phyloP scores from a whole-genome alignment of 768 basidiomycete species.

The Leucocoprinus sp. region DNA sequence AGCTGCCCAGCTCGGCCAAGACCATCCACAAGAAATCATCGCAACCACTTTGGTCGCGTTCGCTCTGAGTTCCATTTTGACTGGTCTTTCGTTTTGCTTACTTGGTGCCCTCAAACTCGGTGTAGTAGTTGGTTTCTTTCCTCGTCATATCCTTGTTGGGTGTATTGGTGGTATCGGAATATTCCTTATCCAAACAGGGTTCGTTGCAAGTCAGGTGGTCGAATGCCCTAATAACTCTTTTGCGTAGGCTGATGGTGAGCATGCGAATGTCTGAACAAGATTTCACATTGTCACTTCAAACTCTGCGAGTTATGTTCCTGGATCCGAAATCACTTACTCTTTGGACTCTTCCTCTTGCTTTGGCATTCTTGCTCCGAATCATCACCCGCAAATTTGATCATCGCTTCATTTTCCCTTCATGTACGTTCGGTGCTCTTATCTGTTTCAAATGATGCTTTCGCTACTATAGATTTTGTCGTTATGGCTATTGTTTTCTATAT shows the following conservation, averaged over 20 bases:
- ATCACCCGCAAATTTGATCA: constrained; percentile 78
- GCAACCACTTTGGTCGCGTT: constrained; percentile 89
- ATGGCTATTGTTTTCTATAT: constrained; percentile 85
- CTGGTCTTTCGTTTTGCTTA: constrained; percentile 79
- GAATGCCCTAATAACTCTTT: background rate
- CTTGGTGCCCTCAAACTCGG: constrained; percentile 81
- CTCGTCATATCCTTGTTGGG: constrained; percentile 95
- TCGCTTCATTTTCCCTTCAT: constrained; percentile 86
- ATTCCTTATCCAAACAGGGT: constrained; percentile 89
- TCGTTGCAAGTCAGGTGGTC: constrained; percentile 14
- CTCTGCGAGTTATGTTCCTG: constrained; percentile 61
- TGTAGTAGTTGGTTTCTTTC: constrained; percentile 88
- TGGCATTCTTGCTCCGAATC: constrained; percentile 71
- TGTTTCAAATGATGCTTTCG: background rate
- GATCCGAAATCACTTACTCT: constrained; percentile 54
- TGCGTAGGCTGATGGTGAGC: constrained; percentile 67
- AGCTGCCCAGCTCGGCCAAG: constrained; percentile 60
- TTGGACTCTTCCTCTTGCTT: constrained; percentile 71
- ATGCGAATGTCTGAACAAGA: constrained; percentile 76
- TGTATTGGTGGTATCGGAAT: constrained; percentile 95
- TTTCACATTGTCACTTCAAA: constrained; percentile 57
- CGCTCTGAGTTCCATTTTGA: constrained; percentile 79
- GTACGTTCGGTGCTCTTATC: constrained; percentile 33
- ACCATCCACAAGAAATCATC: constrained; percentile 62
- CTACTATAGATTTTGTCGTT: constrained; percentile 55